Evolutionary conservation across 2,329 filamentous ascomycete species (phyloP).

Genomic region (Ramularia endophylla): DNA sequence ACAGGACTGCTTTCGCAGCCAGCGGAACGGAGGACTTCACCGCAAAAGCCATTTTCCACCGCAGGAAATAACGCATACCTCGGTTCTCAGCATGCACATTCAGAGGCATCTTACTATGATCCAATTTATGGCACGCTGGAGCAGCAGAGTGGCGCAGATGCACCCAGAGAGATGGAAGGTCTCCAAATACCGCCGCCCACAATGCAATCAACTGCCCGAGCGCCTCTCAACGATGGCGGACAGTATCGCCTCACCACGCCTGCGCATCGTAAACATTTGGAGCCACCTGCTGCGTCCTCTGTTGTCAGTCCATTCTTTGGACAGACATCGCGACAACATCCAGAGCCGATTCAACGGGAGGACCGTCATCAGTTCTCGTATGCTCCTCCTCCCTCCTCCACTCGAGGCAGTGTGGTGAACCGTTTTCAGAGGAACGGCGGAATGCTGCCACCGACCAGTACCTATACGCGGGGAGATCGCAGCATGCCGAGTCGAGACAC

Average conservation of each 20-base stretch:
- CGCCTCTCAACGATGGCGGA: background rate
- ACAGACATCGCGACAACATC: background rate
- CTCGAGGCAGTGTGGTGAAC: too few species aligned
- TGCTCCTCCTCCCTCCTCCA: too few species aligned
- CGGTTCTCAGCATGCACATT: background rate
- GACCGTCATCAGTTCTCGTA: too few species aligned
- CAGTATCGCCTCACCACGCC: background rate
- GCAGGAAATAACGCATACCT: background rate
- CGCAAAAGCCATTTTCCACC: background rate
- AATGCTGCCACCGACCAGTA: background rate
- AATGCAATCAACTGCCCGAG: background rate
- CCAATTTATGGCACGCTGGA: conserved; percentile 3
- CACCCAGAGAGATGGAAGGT: conserved; percentile 1
- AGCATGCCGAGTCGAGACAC: background rate
- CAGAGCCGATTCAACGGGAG: background rate
- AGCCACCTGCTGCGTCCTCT: conserved; percentile 14
- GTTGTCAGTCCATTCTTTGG: conserved; percentile 39
- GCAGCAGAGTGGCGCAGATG: background rate
- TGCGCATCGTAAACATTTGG: background rate
- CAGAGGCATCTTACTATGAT: conserved; percentile 3
- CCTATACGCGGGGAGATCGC: background rate
- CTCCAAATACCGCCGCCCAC: background rate
- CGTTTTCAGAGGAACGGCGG: too few species aligned
- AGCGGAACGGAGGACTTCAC: background rate
- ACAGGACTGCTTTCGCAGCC: background rate